phyloP scores from a whole-genome alignment of 257 asterid species.

The Scutellaria galericulata region DNA sequence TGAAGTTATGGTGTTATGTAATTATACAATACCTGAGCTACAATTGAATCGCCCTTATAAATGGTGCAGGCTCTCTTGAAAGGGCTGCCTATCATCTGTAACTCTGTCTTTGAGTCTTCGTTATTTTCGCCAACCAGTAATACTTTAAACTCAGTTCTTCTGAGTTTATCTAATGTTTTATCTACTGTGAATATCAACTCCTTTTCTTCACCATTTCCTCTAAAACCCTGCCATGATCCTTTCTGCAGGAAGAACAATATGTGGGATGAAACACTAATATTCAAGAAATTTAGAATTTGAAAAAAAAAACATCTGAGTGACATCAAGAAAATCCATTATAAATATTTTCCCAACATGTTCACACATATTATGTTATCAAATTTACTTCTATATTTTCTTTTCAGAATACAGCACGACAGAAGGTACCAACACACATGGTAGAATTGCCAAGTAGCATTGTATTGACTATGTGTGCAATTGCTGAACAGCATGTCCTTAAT shows the following conservation, averaged over 20 bases:
- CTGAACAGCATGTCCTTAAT: too few species aligned
- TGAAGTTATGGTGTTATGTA: not conserved
- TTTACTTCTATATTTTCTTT: not conserved
- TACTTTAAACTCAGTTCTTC: conserved; percentile 63
- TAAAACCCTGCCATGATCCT: conserved; percentile 69
- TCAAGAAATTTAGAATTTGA: not conserved
- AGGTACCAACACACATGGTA: too few species aligned
- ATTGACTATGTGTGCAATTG: not conserved
- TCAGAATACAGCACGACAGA: too few species aligned
- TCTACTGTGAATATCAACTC: conserved; percentile 60
- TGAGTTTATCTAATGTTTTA: conserved; percentile 50
- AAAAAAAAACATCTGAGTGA: conserved; percentile 5
- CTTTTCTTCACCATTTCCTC: conserved; percentile 52
- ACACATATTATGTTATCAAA: not conserved
- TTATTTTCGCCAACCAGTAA: conserved; percentile 45
- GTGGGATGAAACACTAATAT: conserved; percentile 2
- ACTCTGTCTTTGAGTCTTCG: conserved; percentile 54
- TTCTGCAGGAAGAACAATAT: conserved; percentile 51
- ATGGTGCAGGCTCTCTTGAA: conserved; percentile 87
- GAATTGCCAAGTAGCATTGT: not conserved
- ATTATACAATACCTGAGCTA: conserved; percentile 68
- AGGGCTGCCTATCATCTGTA: conserved; percentile 86
- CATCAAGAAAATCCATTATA: not conserved
- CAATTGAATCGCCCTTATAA: conserved; percentile 67
- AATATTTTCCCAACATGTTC: not conserved